A percentile compares a stretch with the other conserved stretches of the same genome.
These are phyloP conservation scores for Trichoderma sp. DNA, from an alignment of 2,329 filamentous ascomycete genomes.

Conservation along the genomic window DNA sequence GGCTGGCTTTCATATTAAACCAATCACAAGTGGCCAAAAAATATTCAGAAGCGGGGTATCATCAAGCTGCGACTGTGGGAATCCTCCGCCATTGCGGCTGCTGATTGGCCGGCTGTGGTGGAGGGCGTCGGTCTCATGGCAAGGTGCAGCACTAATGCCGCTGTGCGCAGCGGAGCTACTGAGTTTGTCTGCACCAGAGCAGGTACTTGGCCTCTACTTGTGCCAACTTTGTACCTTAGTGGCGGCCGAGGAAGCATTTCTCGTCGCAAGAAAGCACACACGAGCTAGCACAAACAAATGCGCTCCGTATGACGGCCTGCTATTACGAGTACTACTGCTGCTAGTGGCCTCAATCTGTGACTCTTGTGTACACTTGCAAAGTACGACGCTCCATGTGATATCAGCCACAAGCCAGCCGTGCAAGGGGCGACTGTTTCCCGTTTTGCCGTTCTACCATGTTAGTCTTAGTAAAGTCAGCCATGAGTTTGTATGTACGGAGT, in stretches of 20 bases:
- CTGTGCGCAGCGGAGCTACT: conserved; percentile 11
- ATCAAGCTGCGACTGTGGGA: conserved; percentile 7
- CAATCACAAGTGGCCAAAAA: background rate
- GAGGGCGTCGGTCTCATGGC: conserved; percentile 15
- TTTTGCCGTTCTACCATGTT: conserved; percentile 6
- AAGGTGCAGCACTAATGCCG: conserved; percentile 15
- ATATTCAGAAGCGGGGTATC: background rate
- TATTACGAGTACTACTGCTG: background rate
- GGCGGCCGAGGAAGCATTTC: background rate
- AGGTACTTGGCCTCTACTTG: background rate
- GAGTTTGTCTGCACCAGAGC: conserved; percentile 5
- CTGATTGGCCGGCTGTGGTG: conserved; percentile 5
- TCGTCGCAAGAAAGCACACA: background rate
- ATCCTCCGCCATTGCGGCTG: background rate
- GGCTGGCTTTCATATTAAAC: background rate
- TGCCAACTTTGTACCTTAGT: background rate
- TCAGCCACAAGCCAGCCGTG: background rate
- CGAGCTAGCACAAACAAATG: background rate
- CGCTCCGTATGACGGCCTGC: background rate
- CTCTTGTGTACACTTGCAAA: background rate
- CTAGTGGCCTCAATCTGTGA: background rate
- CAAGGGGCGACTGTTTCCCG: background rate
- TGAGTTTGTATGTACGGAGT: background rate
- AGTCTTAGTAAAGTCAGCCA: background rate
- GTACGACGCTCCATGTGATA: background rate